Conservation (phyloP, 495 filamentous ascomycete genomes). For the Talaromyces trachyspermus region DNA sequence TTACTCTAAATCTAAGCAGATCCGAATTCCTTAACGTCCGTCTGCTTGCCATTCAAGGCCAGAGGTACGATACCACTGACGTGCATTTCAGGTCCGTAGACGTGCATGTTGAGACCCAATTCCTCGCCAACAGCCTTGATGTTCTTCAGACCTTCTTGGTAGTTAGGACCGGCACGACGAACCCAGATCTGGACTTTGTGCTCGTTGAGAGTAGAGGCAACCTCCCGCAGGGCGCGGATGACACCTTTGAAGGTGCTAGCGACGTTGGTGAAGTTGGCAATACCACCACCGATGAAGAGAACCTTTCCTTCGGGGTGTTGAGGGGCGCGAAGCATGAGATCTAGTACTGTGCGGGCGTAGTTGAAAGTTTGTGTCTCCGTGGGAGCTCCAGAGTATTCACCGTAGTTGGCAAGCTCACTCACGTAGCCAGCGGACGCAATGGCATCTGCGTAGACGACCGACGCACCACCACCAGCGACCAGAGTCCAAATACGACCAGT, state of each 20-base stretch:
- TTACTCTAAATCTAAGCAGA: constrained; percentile 21
- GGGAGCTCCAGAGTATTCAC: constrained; percentile 98
- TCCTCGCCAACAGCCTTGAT: constrained; percentile 95
- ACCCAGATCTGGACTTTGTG: constrained; percentile 99
- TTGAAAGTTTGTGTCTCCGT: constrained; percentile 98
- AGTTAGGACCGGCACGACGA: constrained; percentile 97
- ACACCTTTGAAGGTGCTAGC: constrained; percentile 99
- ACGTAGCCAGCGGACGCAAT: constrained; percentile 96
- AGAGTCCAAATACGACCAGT: constrained; percentile 94
- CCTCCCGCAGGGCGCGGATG: constrained; percentile 92
- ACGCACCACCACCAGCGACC: constrained; percentile 98
- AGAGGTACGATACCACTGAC: constrained; percentile 63
- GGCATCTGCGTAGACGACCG: constrained; percentile 97
- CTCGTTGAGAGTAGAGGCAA: constrained; percentile 76
- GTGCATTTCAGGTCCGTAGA: constrained; percentile 97
- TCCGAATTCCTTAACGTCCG: constrained; percentile 44
- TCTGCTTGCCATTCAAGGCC: constrained; percentile 55
- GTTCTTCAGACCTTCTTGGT: constrained; percentile 99
- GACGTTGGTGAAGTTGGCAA: constrained; percentile 99
- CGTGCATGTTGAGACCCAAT: constrained; percentile 88
- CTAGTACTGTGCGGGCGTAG: constrained; percentile 93
- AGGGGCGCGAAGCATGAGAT: constrained; percentile 94
- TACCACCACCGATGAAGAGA: constrained; percentile 98
- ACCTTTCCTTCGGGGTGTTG: constrained; percentile 86
- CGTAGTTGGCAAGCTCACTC: constrained; percentile 96